Evolutionary conservation across 192 early-diverging fungal species (phyloP).

Genomic region (Podila verticillata): DNA sequence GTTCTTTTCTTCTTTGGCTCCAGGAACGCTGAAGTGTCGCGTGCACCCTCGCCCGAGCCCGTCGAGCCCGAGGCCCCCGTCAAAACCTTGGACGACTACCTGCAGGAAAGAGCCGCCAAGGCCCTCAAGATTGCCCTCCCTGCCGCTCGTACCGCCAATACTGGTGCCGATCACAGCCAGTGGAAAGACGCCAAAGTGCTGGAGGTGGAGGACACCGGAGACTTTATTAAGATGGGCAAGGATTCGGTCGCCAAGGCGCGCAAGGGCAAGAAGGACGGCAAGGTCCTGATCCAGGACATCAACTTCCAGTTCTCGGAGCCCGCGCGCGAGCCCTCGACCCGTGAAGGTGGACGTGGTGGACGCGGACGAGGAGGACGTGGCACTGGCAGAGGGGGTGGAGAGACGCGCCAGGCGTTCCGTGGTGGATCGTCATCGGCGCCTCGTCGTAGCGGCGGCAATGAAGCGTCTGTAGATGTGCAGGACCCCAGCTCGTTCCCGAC

Average conservation of each 20-base stretch:
- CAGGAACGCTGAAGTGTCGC: constrained; percentile 44
- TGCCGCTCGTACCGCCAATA: constrained; percentile 84
- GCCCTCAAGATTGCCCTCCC: constrained; percentile 65
- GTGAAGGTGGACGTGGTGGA: constrained; percentile 34
- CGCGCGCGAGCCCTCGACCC: constrained; percentile 77
- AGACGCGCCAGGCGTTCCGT: constrained; percentile 66
- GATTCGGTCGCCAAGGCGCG: constrained; percentile 53
- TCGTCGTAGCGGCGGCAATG: constrained; percentile 49
- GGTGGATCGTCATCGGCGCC: constrained; percentile 76
- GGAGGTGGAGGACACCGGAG: constrained; percentile 76
- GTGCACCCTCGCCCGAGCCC: constrained; percentile 53
- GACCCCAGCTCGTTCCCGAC: constrained; percentile 77
- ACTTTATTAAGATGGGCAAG: constrained; percentile 76
- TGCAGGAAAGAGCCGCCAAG: constrained; percentile 77
- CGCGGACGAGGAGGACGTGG: constrained; percentile 46
- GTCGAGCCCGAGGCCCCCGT: constrained; percentile 81
- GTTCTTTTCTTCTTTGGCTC: background rate
- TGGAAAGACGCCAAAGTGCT: constrained; percentile 84
- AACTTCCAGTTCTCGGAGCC: constrained; percentile 81
- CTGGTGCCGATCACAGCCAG: constrained; percentile 83
- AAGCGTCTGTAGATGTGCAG: constrained; percentile 71
- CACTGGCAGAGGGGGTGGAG: constrained; percentile 50
- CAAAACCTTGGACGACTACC: constrained; percentile 91
- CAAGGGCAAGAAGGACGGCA: constrained; percentile 67
- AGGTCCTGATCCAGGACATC: constrained; percentile 80